phyloP scores from a whole-genome alignment of 2,329 filamentous ascomycete genomes.

The Xylariales sp. region DNA sequence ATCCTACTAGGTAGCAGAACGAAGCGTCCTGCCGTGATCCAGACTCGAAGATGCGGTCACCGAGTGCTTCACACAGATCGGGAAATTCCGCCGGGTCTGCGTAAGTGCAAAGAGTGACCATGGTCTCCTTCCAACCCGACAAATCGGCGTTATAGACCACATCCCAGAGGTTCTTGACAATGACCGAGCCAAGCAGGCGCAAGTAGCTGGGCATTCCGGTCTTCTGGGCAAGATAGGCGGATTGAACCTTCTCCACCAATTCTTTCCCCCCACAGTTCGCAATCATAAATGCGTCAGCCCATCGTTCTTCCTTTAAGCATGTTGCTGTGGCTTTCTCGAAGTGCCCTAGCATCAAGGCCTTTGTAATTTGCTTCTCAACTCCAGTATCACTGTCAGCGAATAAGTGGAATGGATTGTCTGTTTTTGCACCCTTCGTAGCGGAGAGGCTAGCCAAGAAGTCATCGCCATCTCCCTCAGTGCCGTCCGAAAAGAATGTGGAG shows the following conservation, averaged over 20 bases:
- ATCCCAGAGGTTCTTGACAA: conserved; percentile 96
- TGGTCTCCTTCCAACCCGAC: conserved; percentile 91
- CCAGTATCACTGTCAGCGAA: conserved; percentile 78
- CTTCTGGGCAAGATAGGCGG: conserved; percentile 82
- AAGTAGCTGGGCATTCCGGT: conserved; percentile 84
- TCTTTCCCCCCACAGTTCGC: conserved; percentile 94
- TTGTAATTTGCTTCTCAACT: conserved; percentile 82
- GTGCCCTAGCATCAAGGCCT: conserved; percentile 80
- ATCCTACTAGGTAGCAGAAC: conserved; percentile 93
- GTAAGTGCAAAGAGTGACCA: conserved; percentile 94
- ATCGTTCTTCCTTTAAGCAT: conserved; percentile 79
- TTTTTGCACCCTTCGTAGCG: conserved; percentile 86
- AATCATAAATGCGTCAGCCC: conserved; percentile 96
- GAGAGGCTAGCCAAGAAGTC: conserved; percentile 82
- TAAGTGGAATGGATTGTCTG: conserved; percentile 89
- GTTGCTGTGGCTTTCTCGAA: conserved; percentile 88
- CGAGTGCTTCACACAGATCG: conserved; percentile 89
- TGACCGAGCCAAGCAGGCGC: conserved; percentile 82
- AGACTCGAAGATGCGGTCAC: conserved; percentile 81
- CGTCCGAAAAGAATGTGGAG: conserved; percentile 77
- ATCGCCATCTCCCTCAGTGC: conserved; percentile 63
- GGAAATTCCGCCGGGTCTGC: conserved; percentile 87
- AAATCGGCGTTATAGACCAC: conserved; percentile 94
- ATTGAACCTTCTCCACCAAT: conserved; percentile 89
- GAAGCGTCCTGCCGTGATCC: conserved; percentile 81